Evolutionary conservation across 2,329 filamentous ascomycete species (phyloP).

Genomic region (Neofusicoccum cordaticola): DNA sequence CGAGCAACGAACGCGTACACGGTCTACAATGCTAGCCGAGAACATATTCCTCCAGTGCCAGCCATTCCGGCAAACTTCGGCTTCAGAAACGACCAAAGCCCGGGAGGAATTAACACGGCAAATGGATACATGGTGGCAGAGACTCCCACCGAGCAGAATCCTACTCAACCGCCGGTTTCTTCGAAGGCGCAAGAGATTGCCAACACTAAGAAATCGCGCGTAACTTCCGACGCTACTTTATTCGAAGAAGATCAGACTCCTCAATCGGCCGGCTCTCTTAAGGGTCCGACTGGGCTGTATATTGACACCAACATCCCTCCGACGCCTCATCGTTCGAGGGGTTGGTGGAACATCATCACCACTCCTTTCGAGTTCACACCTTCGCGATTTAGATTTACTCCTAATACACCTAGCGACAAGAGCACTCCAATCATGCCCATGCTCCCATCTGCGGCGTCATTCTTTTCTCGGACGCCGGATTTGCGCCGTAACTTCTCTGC

Average conservation of each 20-base stretch:
- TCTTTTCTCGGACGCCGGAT: background rate
- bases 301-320: constrained; percentile 42
- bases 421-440: constrained; percentile 34
- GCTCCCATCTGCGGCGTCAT: constrained; percentile 23
- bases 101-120: constrained; percentile 1
- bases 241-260: constrained; percentile 66
- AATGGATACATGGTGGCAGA: constrained; percentile 1
- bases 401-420: constrained; percentile 23
- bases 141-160: background rate
- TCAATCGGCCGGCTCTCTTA: constrained; percentile 3
- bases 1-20: constrained; percentile 45
- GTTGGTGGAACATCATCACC: constrained; percentile 77
- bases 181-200: constrained; percentile 50
- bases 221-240: constrained; percentile 60
- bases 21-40: constrained; percentile 27
- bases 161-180: constrained; percentile 36
- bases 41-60: constrained; percentile 50
- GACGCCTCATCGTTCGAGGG: constrained; percentile 59
- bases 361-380: constrained; percentile 60
- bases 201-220: constrained; percentile 42
- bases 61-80: constrained; percentile 16
- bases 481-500: background rate
- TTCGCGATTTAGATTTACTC: constrained; percentile 35
- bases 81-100: background rate
- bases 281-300: constrained; percentile 28